Percentiles rank a stretch among this genome's conserved stretches.
phyloP scores from a whole-genome alignment of 2,329 filamentous ascomycete species.

The Apiospora phragmitis region DNA sequence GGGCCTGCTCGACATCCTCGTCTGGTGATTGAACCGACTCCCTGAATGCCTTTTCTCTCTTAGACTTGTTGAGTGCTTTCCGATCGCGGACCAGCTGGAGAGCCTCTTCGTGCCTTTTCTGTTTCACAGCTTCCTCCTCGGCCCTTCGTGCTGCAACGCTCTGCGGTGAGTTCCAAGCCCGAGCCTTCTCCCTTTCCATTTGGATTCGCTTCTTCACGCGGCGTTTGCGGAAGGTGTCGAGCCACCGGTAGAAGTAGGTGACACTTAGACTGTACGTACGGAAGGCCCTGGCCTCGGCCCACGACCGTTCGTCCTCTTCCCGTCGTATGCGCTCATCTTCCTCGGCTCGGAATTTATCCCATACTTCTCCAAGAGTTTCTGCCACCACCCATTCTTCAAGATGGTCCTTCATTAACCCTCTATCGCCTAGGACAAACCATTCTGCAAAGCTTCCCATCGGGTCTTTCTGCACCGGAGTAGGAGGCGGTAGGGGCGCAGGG shows the following conservation, averaged over 20 bases:
- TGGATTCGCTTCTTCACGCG: constrained; percentile 51
- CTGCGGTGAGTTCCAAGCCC: constrained; percentile 40
- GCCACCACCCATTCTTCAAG: constrained; percentile 48
- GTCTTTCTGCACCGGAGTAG: constrained; percentile 34
- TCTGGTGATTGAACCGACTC: constrained; percentile 21
- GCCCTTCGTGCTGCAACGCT: constrained; percentile 27
- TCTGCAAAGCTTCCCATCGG: constrained; percentile 49
- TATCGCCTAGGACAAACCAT: constrained; percentile 57
- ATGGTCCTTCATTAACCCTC: constrained; percentile 49
- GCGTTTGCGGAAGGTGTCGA: constrained; percentile 46
- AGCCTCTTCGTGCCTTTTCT: constrained; percentile 22
- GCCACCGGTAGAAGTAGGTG: constrained; percentile 60
- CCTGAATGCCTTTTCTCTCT: constrained; percentile 20
- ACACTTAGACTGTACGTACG: constrained; percentile 50
- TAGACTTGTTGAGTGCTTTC: constrained; percentile 21
- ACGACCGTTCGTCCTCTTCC: constrained; percentile 50
- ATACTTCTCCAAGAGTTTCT: constrained; percentile 44
- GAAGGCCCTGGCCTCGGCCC: constrained; percentile 49
- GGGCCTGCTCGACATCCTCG: constrained; percentile 28
- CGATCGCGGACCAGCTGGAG: constrained; percentile 24
- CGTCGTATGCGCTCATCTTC: constrained; percentile 41
- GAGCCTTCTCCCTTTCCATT: constrained; percentile 52
- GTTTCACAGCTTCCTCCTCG: constrained; percentile 21
- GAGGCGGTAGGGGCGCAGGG: neutral
- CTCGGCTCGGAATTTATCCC: constrained; percentile 39